Conservation (phyloP, 1,139 yeast species). For the Candida albicans region DNA sequence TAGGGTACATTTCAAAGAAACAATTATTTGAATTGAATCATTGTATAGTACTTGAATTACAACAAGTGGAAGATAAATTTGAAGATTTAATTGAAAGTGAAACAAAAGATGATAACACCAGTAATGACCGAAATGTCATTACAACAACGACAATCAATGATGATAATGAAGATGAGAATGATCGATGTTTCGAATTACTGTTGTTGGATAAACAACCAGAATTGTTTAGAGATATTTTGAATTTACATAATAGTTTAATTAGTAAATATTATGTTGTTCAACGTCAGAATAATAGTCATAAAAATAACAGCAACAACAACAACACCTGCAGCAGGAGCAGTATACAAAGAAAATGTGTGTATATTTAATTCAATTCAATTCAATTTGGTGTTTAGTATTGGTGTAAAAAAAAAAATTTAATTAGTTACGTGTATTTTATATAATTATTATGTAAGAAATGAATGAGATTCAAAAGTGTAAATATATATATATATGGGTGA, state of each 20-base stretch:
- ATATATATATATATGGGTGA: too few species aligned
- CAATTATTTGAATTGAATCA: slow-evolving; percentile 3
- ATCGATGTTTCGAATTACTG: slow-evolving; percentile 2
- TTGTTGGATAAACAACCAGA: slow-evolving; percentile 3
- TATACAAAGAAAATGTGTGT: too few species aligned
- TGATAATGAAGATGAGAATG: too few species aligned
- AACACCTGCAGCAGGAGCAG: too few species aligned
- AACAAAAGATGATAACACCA: neutral
- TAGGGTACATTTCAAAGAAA: neutral
- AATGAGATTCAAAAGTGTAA: too few species aligned
- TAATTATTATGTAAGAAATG: too few species aligned
- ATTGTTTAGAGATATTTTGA: slow-evolving; percentile 1
- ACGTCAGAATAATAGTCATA: neutral
- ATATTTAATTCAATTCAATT: too few species aligned
- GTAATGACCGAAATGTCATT: neutral
- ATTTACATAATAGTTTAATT: slow-evolving; percentile 1
- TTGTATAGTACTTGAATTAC: slow-evolving; percentile 2
- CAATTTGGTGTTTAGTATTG: neutral
- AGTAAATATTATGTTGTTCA: neutral
- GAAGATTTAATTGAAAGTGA: neutral
- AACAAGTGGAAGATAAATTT: neutral
- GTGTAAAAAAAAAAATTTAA: neutral
- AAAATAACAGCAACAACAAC: neutral
- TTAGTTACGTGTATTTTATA: too few species aligned
- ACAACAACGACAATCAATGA: neutral